Conservation (phyloP, 192 early-diverging fungal species). For the Entrophospora sp. region DNA sequence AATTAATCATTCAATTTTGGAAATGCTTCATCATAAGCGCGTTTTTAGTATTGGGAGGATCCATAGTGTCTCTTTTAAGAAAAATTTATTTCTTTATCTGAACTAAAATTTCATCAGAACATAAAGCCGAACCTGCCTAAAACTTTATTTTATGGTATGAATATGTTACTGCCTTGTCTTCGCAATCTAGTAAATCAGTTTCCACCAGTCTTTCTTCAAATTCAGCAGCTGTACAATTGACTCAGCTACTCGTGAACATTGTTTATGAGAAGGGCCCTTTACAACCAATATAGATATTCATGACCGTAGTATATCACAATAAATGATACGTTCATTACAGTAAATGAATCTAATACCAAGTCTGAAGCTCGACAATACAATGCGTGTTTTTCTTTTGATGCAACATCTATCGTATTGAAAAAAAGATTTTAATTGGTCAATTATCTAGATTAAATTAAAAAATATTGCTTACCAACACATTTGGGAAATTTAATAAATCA, state of each 20-base stretch:
- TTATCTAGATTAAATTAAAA: too few relatives aligned
- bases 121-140: background rate
- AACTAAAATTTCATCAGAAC: background rate
- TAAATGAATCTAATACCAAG: slow-evolving; percentile 88
- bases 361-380: slow-evolving; percentile 86
- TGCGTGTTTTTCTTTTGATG: slow-evolving; percentile 81
- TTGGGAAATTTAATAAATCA: slow-evolving; percentile 91
- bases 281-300: slow-evolving; percentile 88
- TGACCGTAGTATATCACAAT: slow-evolving; percentile 88
- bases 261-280: slow-evolving; percentile 81
- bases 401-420: slow-evolving; percentile 79
- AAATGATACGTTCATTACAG: slow-evolving; percentile 93
- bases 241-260: slow-evolving; percentile 84
- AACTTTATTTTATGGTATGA: background rate
- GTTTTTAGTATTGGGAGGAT: slow-evolving; percentile 76
- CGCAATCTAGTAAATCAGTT: slow-evolving; percentile 50
- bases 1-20: slow-evolving; percentile 55
- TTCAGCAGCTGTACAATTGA: slow-evolving; percentile 77
- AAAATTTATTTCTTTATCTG: slow-evolving; percentile 59
- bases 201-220: slow-evolving; percentile 63
- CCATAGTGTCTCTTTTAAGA: slow-evolving; percentile 65
- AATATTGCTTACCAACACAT: slow-evolving; percentile 78
- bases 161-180: slow-evolving; percentile 42
- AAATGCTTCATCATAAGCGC: slow-evolving; percentile 62
- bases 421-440: too few relatives aligned